A percentile compares a stretch with the other conserved stretches of the same genome.
These are phyloP conservation scores for Blastobotrys niveus DNA, from an alignment of 1,139 yeast species.

Conservation along the genomic window DNA sequence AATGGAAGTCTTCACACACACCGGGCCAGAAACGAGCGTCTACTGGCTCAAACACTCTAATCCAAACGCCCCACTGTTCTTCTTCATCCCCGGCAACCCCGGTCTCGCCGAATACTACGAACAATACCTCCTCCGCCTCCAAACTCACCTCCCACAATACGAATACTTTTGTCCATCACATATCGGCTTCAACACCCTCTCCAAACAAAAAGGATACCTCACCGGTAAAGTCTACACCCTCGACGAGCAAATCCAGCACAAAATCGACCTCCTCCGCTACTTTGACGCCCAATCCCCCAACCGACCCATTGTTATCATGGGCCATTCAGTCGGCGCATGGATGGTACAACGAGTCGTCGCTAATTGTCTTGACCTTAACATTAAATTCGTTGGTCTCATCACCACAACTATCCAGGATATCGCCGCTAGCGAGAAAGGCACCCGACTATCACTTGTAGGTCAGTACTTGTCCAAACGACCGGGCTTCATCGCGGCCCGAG, in stretches of 20 bases:
- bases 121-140: constrained; percentile 45
- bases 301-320: constrained; percentile 44
- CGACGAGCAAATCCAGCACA: constrained; percentile 47
- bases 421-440: constrained; percentile 48
- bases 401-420: constrained; percentile 62
- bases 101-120: constrained; percentile 56
- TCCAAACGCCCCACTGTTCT: constrained; percentile 36
- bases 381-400: constrained; percentile 48
- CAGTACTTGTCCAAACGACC: constrained; percentile 13
- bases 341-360: constrained; percentile 47
- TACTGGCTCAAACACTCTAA: constrained; percentile 19
- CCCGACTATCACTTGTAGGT: constrained; percentile 32
- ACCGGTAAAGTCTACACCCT: constrained; percentile 34
- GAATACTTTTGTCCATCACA: constrained; percentile 54
- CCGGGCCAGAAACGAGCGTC: constrained; percentile 18
- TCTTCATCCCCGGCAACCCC: constrained; percentile 67
- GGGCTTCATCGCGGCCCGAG: constrained; percentile 12
- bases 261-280: constrained; percentile 18
- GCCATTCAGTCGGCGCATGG: constrained; percentile 62
- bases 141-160: constrained; percentile 40
- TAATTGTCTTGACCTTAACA: constrained; percentile 19
- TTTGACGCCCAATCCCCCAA: constrained; percentile 13
- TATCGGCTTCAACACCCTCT: constrained; percentile 40
- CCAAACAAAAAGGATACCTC: constrained; percentile 24
- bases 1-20: not conserved